Evolutionary conservation across 805 yeast species (phyloP), one percentile per base, ranked within the genome.

Genomic region (Zygotorulaspora sp.): DNA sequence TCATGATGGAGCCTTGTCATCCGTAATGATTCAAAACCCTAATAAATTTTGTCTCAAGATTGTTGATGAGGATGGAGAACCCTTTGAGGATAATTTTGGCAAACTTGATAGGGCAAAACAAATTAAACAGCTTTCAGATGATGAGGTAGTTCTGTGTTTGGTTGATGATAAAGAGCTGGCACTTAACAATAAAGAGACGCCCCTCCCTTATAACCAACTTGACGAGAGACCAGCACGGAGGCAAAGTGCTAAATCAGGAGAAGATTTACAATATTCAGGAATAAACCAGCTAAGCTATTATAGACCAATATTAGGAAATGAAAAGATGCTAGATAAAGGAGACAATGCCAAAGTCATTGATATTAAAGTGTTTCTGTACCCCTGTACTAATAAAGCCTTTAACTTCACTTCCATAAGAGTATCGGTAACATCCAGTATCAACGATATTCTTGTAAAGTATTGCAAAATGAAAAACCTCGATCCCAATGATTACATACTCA

Each of bases 41-140:
- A 61, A 61, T 30, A 46, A 50, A n/a, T 62, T 57, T 32, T 44
- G 52, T 16, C 54, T 90, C 22, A 83, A 83, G 40, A 68, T 90
- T 15, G 88, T 83, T 1, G 98, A 92, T 57, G 97, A 90, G 35
- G 97, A 89, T 56, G 90, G 90, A 6, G 96, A 94, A 35, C 80
- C 84, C 25, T 88, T 86, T 37, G 98, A 94, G 49, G 81, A 75
- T 23, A 85, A 87, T 36, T 89, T 92, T 66, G 97, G 97, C 1
- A 77, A 89, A 1, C 65, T 92, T 38, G 90, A 83, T 30, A 67
- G 97, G 46, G 70, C 75, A 0, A 68, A 89, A 36, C 51, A 66
- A 3, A 66, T 92, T 18, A 67, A 78, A 2, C 77, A 90, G 0
- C 85, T 87, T 57, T 84, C 87, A 16, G 81, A 79, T 38, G 85